Evolutionary conservation across 2,329 filamentous ascomycete species (phyloP).

Genomic region (Fusarium sp.): DNA sequence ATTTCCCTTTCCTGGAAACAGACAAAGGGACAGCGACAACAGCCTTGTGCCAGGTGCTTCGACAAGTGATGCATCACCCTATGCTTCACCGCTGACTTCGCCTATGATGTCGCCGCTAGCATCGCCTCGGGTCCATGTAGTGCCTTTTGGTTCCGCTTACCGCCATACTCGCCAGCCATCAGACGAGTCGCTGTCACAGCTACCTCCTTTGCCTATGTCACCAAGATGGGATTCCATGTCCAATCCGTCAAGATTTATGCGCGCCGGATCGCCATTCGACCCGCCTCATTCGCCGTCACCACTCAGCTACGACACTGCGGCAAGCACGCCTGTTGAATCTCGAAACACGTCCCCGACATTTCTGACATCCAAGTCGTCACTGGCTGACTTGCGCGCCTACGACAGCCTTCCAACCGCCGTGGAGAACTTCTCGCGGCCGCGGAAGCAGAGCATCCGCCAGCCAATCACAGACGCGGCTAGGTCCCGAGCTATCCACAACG

Average conservation of each 20-base stretch:
- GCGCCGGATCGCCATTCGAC: slow-evolving; percentile 43
- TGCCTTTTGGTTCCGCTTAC: slow-evolving; percentile 41
- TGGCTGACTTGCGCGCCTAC: slow-evolving; percentile 50
- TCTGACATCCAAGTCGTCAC: slow-evolving; percentile 49
- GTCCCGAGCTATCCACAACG: slow-evolving; percentile 41
- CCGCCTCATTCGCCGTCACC: slow-evolving; percentile 44
- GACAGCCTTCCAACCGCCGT: slow-evolving; percentile 55
- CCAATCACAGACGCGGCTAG: slow-evolving; percentile 51
- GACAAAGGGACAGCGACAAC: slow-evolving; percentile 35
- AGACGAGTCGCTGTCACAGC: slow-evolving; percentile 44
- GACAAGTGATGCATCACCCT: slow-evolving; percentile 40
- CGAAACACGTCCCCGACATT: slow-evolving; percentile 48
- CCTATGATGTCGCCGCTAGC: slow-evolving; percentile 37
- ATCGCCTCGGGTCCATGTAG: slow-evolving; percentile 40
- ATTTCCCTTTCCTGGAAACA: slow-evolving; percentile 37
- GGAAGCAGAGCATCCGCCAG: slow-evolving; percentile 64
- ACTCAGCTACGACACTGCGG: slow-evolving; percentile 39
- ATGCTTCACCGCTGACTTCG: slow-evolving; percentile 38
- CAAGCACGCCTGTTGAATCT: slow-evolving; percentile 40
- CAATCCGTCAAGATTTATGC: slow-evolving; percentile 45
- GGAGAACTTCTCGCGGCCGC: slow-evolving; percentile 70
- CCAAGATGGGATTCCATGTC: slow-evolving; percentile 60
- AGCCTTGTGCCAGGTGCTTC: slow-evolving; percentile 35
- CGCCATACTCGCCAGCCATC: slow-evolving; percentile 37
- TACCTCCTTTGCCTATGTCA: slow-evolving; percentile 52